These are phyloP conservation scores for Ogataea henricii DNA, from an alignment of 805 yeast species.

Conservation along the genomic window DNA sequence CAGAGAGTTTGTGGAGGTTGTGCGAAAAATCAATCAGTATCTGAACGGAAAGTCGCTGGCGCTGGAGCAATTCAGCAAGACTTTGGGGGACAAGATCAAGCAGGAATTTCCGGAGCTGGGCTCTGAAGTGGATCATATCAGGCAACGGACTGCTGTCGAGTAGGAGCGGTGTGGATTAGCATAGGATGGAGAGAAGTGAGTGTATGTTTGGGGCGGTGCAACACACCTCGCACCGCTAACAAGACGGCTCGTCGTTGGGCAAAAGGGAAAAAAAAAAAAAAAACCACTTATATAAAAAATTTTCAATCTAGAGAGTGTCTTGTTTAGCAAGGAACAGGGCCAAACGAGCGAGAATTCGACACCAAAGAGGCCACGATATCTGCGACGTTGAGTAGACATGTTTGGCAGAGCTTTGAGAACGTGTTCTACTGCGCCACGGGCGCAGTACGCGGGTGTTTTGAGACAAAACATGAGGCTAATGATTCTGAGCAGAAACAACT, in stretches of 20 bases:
- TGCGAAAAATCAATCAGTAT: slow-evolving; percentile 86
- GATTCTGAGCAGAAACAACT: slow-evolving; percentile 7
- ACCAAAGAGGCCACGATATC: background rate
- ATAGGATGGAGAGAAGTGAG: background rate
- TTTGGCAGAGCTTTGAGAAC: slow-evolving; percentile 13
- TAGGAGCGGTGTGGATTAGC: background rate
- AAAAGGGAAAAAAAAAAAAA: background rate
- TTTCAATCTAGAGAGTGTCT: background rate
- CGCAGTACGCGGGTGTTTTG: slow-evolving; percentile 6
- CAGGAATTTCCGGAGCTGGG: slow-evolving; percentile 80
- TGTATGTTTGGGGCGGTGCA: slow-evolving; percentile 11
- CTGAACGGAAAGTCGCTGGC: slow-evolving; percentile 83
- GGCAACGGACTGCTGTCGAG: slow-evolving; percentile 20
- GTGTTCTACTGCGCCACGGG: slow-evolving; percentile 6
- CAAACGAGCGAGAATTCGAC: slow-evolving; percentile 1
- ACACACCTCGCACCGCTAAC: slow-evolving; percentile 3
- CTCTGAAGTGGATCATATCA: slow-evolving; percentile 57
- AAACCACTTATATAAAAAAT: background rate
- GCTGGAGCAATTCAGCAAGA: slow-evolving; percentile 51
- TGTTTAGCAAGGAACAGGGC: background rate
- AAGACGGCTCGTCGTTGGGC: background rate
- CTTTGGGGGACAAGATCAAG: slow-evolving; percentile 66
- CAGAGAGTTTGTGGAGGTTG: slow-evolving; percentile 92
- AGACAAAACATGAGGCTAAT: slow-evolving; percentile 6
- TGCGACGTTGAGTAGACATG: slow-evolving; percentile 5